Percentiles rank a stretch among this genome's conserved stretches.
These are phyloP conservation scores for Septoria petroselini DNA, from an alignment of 2,329 filamentous ascomycete species.

Conservation along the genomic window DNA sequence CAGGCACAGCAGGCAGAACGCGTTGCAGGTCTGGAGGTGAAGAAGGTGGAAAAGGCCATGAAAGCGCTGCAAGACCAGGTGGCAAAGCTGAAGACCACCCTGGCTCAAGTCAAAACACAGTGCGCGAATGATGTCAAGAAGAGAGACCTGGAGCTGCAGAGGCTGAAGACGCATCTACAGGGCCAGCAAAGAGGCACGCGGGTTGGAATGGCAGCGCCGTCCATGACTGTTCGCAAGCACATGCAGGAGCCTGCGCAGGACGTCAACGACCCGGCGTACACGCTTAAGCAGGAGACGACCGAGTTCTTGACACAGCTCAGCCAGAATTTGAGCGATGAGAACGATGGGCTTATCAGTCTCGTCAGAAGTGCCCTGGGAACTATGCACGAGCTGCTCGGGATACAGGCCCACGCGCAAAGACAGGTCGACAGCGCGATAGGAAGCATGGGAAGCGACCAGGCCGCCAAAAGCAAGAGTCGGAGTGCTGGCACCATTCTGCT, in stretches of 20 bases:
- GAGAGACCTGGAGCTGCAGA: constrained; percentile 82
- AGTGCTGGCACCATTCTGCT: constrained; percentile 32
- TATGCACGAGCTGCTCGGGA: constrained; percentile 62
- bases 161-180: constrained; percentile 79
- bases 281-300: constrained; percentile 80
- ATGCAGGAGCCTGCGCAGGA: constrained; percentile 45
- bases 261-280: constrained; percentile 59
- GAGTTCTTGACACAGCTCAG: constrained; percentile 84
- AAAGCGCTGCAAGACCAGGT: constrained; percentile 78
- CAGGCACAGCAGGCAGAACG: constrained; percentile 72
- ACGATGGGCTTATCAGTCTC: constrained; percentile 73
- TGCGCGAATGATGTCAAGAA: constrained; percentile 90
- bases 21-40: constrained; percentile 76
- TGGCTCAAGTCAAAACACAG: constrained; percentile 78
- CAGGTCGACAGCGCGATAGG: constrained; percentile 35
- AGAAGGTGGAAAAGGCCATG: constrained; percentile 72
- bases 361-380: constrained; percentile 68
- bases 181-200: constrained; percentile 57
- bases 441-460: constrained; percentile 31
- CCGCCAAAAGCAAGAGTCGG: constrained; percentile 23
- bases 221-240: constrained; percentile 49
- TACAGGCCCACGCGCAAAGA: constrained; percentile 41
- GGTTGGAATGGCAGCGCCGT: constrained; percentile 46
- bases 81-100: constrained; percentile 69
- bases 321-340: constrained; percentile 83